Evolutionary conservation across 202 grass and related monocot species (phyloP).

Genomic region (Digitaria exilis): DNA sequence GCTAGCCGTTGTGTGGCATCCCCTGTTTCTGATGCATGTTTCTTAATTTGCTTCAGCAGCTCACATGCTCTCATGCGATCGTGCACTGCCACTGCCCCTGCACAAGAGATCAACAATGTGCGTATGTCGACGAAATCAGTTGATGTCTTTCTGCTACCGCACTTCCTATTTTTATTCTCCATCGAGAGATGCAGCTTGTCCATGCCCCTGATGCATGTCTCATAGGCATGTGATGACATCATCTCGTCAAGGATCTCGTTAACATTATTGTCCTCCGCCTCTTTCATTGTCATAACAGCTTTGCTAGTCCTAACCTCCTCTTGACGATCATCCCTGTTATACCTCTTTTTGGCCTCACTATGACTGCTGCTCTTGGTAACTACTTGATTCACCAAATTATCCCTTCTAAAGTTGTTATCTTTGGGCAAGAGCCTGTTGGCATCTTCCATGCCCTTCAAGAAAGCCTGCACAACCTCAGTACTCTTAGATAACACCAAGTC

Average conservation of each 20-base stretch:
- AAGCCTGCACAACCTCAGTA: neutral
- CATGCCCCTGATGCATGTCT: neutral
- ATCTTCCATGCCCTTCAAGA: slow-evolving; percentile 50
- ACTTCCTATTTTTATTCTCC: neutral
- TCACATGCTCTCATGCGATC: too few species aligned
- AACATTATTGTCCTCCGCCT: too few species aligned
- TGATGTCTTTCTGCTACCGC: neutral
- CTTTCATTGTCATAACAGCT: too few species aligned
- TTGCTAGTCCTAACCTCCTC: too few species aligned
- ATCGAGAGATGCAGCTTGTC: neutral
- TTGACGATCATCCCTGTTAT: too few species aligned
- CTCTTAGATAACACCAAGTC: neutral
- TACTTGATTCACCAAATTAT: neutral
- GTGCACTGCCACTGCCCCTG: too few species aligned
- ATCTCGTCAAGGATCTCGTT: neutral
- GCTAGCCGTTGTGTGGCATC: too few species aligned
- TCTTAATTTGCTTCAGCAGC: too few species aligned
- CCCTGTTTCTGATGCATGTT: too few species aligned
- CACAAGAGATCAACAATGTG: too few species aligned
- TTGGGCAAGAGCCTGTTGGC: slow-evolving; percentile 43
- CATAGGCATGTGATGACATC: neutral
- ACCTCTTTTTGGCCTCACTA: too few species aligned
- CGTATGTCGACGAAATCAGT: neutral
- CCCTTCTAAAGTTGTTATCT: too few species aligned
- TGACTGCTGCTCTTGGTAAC: neutral